Conservation (phyloP, 1,139 yeast genomes). For the Candida dubliniensis region DNA sequence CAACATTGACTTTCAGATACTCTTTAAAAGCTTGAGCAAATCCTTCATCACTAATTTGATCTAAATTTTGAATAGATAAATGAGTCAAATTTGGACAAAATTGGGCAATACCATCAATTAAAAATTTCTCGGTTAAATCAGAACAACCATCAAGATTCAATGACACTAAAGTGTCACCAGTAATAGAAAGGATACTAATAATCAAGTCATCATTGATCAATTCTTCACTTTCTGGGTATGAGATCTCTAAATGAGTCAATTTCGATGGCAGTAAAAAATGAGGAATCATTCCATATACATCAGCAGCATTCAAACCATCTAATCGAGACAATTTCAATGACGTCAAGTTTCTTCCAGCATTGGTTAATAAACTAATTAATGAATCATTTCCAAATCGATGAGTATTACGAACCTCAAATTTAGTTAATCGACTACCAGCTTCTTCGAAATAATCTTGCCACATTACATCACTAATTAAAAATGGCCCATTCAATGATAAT, state of each 20-base stretch:
- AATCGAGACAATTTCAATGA: constrained; percentile 56
- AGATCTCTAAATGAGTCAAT: constrained; percentile 61
- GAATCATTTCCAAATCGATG: constrained; percentile 78
- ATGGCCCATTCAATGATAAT: constrained; percentile 79
- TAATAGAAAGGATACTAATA: constrained; percentile 58
- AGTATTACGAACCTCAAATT: constrained; percentile 72
- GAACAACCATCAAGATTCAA: constrained; percentile 73
- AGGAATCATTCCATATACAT: constrained; percentile 64
- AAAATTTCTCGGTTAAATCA: constrained; percentile 62
- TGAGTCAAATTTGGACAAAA: constrained; percentile 55
- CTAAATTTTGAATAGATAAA: constrained; percentile 55
- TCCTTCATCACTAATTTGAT: constrained; percentile 67
- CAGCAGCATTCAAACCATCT: constrained; percentile 64
- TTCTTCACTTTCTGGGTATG: constrained; percentile 66
- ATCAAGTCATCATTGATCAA: constrained; percentile 71
- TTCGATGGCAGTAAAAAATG: constrained; percentile 50
- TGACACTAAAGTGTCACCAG: constrained; percentile 60
- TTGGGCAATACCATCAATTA: constrained; percentile 58
- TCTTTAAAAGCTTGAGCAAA: constrained; percentile 52
- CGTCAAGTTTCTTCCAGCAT: constrained; percentile 58
- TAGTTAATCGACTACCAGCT: constrained; percentile 28
- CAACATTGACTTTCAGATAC: constrained; percentile 42
- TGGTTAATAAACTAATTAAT: constrained; percentile 58
- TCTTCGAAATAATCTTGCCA: constrained; percentile 75
- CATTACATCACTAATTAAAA: constrained; percentile 67